Conservation (phyloP, 495 filamentous ascomycete genomes). For the Neurospora sp. region DNA sequence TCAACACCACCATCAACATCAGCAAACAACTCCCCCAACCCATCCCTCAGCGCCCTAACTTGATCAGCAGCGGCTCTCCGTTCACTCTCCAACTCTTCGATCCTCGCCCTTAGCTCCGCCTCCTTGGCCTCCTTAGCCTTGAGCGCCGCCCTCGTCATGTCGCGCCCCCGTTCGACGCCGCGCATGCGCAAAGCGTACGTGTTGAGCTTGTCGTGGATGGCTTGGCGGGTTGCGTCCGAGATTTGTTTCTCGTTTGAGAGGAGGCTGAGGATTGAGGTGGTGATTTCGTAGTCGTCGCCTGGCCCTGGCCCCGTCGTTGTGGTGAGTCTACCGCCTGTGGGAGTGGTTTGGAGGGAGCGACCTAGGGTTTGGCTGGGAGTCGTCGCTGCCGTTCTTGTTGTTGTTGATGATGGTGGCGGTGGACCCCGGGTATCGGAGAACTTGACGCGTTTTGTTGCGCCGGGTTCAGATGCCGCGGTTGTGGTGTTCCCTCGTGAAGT, state of each 20-base stretch:
- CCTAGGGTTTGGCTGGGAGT: background rate
- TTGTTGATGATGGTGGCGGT: conserved; percentile 8
- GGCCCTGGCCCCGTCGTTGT: background rate
- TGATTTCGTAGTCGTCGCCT: conserved; percentile 37
- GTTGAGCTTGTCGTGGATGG: conserved; percentile 40
- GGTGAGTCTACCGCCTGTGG: background rate
- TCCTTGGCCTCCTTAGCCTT: conserved; percentile 53
- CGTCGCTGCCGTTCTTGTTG: background rate
- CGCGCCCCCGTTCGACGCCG: conserved; percentile 52
- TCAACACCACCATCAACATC: background rate
- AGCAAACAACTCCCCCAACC: conserved; percentile 10
- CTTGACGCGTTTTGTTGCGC: conserved; percentile 3
- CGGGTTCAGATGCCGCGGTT: background rate
- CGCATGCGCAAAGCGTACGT: conserved; percentile 43
- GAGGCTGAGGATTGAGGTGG: conserved; percentile 37
- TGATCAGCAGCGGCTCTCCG: conserved; percentile 32
- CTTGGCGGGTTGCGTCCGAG: conserved; percentile 27
- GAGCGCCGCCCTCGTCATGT: conserved; percentile 50
- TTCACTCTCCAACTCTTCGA: conserved; percentile 42
- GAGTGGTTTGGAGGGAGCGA: background rate
- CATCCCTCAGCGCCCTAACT: conserved; percentile 9
- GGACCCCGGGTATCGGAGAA: conserved; percentile 22
- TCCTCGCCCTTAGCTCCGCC: conserved; percentile 36
- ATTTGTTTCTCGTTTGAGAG: conserved; percentile 39
- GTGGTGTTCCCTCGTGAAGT: conserved; percentile 1